Evolutionary conservation across 345 rosid genomes (phyloP).

Genomic region (Ricinus communis): DNA sequence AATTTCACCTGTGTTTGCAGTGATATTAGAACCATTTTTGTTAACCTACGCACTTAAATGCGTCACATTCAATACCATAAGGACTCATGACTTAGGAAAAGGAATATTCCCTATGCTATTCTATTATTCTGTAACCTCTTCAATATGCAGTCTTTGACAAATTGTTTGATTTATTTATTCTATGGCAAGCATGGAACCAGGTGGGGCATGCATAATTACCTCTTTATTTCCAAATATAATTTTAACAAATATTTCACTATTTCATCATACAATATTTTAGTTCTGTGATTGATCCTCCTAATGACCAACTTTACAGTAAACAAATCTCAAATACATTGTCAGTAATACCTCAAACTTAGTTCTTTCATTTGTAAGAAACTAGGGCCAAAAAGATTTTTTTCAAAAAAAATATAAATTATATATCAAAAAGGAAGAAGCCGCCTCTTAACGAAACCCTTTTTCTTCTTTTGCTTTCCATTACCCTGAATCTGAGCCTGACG

Average conservation of each 20-base stretch:
- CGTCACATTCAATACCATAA: too few species aligned
- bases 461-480: background rate
- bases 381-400: too few species aligned
- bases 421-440: background rate
- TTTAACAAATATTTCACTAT: slow-evolving; percentile 23
- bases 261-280: slow-evolving; percentile 18
- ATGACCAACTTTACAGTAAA: slow-evolving; percentile 31
- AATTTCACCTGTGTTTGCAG: too few species aligned
- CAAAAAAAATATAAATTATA: background rate
- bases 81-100: too few species aligned
- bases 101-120: too few species aligned
- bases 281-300: slow-evolving; percentile 17
- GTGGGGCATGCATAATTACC: too few species aligned
- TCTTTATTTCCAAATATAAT: background rate
- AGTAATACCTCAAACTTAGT: slow-evolving; percentile 10
- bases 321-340: slow-evolving; percentile 22
- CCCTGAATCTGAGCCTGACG: slow-evolving; percentile 8
- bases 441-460: slow-evolving; percentile 3
- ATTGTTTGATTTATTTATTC: too few species aligned
- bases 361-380: background rate
- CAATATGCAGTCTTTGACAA: too few species aligned
- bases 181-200: too few species aligned
- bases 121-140: too few species aligned
- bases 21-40: too few species aligned
- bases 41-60: too few species aligned